A percentile compares a stretch with the other conserved stretches of the same genome.
Evolutionary conservation across 139 green algal genomes (phyloP).

Genomic region (Chlorella sp.): DNA sequence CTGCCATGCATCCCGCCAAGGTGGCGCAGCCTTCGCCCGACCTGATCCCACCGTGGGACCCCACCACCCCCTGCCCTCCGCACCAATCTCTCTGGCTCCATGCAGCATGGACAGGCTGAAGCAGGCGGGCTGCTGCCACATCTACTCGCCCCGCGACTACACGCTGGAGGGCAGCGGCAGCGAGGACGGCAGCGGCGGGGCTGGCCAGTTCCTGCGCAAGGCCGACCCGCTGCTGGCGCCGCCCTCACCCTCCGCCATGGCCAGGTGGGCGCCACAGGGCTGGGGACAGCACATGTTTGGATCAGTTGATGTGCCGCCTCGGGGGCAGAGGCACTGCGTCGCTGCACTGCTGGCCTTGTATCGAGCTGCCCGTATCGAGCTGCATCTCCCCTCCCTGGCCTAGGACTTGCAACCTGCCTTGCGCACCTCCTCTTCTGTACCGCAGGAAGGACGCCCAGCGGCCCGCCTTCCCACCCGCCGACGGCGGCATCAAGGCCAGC

Average conservation of each 20-base stretch:
- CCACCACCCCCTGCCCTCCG: not conserved
- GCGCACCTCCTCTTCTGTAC: no score
- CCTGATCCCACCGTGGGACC: no score
- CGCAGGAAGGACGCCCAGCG: slow-evolving; percentile 5
- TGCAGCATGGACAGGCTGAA: slow-evolving; percentile 31
- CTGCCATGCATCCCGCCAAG: no score
- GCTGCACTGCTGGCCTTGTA: no score
- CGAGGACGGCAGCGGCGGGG: not conserved
- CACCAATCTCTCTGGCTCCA: not conserved
- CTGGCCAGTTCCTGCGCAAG: not conserved
- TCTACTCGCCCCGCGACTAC: slow-evolving; percentile 16
- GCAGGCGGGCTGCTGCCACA: slow-evolving; percentile 8
- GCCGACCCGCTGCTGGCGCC: not conserved
- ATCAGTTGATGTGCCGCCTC: no score
- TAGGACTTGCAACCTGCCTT: no score
- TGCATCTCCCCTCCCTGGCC: no score
- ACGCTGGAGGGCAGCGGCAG: not conserved
- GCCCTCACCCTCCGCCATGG: slow-evolving; percentile 14
- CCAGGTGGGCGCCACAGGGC: not conserved
- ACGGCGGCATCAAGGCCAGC: slow-evolving; percentile 8
- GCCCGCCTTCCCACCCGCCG: not conserved
- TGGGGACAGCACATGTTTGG: no score
- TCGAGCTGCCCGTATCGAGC: no score
- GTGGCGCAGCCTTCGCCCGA: no score
- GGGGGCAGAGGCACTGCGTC: no score